Evolutionary conservation across 2,329 filamentous ascomycete species (phyloP).

Genomic region (Pseudocercospora fijiensis): DNA sequence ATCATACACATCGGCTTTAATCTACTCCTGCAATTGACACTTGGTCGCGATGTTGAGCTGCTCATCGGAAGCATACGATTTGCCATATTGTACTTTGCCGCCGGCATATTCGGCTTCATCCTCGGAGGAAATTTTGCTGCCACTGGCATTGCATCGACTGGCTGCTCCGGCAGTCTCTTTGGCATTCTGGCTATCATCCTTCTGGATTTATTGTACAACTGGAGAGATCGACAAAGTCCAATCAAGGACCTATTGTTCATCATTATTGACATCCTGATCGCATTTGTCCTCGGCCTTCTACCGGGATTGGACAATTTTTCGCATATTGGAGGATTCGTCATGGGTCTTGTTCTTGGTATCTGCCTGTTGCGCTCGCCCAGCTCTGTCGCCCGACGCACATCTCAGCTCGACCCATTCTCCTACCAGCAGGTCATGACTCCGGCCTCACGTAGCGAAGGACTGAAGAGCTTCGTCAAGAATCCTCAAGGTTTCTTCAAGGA

Average conservation of each 20-base stretch:
- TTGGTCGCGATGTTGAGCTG: constrained; percentile 89
- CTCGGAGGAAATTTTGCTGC: constrained; percentile 91
- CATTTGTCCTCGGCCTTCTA: constrained; percentile 86
- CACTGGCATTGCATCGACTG: constrained; percentile 73
- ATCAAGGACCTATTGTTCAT: constrained; percentile 86
- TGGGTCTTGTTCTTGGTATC: constrained; percentile 83
- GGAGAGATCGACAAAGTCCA: constrained; percentile 74
- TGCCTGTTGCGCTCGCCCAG: constrained; percentile 87
- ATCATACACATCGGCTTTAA: constrained; percentile 96
- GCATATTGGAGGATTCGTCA: constrained; percentile 92
- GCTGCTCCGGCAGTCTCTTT: constrained; percentile 86
- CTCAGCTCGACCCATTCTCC: constrained; percentile 15
- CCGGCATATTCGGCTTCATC: constrained; percentile 94
- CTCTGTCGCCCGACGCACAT: constrained; percentile 41
- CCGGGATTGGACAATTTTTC: constrained; percentile 96
- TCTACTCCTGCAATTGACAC: constrained; percentile 82
- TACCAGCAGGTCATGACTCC: constrained; percentile 25
- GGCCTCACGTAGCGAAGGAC: constrained; percentile 27
- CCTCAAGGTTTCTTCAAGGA: constrained; percentile 81
- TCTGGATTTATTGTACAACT: constrained; percentile 89
- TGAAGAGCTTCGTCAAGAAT: constrained; percentile 49
- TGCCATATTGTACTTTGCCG: constrained; percentile 81
- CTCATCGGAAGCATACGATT: constrained; percentile 87
- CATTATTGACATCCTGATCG: constrained; percentile 78
- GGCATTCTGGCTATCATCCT: constrained; percentile 85